Evolutionary conservation across 768 basidiomycete species (phyloP).

Genomic region (Auricularia sp.): DNA sequence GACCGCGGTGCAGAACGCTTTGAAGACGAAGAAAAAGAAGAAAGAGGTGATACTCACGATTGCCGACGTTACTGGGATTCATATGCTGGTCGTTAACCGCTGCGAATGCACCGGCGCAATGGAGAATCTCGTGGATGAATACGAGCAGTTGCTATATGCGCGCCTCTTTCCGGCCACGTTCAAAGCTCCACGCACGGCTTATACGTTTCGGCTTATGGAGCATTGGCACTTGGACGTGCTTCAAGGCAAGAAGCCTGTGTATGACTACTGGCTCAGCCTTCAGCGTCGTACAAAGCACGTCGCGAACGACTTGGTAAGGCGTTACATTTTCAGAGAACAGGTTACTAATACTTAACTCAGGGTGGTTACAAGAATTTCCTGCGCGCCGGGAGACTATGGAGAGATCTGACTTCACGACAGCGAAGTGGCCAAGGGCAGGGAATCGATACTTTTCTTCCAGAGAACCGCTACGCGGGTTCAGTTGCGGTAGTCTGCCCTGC

Average conservation of each 20-base stretch:
- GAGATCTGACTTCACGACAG: neutral
- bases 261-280: constrained; percentile 1
- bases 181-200: neutral
- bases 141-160: neutral
- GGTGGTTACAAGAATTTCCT: constrained; percentile 3
- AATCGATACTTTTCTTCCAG: neutral
- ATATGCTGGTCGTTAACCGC: neutral
- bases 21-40: neutral
- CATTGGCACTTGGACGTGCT: neutral
- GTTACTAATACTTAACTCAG: neutral
- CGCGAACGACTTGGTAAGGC: neutral
- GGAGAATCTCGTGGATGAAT: neutral
- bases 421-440: constrained; percentile 2
- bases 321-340: neutral
- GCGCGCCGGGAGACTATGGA: neutral
- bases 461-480: neutral
- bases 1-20: neutral
- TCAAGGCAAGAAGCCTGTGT: constrained; percentile 3
- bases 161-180: neutral
- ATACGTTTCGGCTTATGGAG: neutral
- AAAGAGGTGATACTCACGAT: neutral
- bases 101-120: neutral
- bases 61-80: neutral
- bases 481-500: constrained; percentile 7
- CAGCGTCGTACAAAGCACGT: neutral